Evolutionary conservation across 2,329 filamentous ascomycete genomes (phyloP).

Genomic region (Dothistroma pini): DNA sequence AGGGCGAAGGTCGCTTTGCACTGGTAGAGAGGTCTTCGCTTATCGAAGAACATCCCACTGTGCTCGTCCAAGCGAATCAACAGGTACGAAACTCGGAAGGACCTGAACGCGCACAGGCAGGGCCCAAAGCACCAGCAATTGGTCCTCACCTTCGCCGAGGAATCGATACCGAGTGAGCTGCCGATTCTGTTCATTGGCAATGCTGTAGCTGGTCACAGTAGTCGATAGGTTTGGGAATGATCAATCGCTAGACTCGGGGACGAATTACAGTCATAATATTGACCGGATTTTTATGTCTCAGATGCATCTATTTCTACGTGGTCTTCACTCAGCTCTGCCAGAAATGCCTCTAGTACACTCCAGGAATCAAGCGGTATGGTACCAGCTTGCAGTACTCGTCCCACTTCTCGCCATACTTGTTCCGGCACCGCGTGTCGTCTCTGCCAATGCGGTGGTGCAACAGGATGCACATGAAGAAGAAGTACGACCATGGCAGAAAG

Average conservation of each 20-base stretch:
- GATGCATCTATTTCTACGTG: constrained; percentile 1
- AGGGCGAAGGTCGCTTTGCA: not conserved
- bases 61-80: not conserved
- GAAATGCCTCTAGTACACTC: constrained; percentile 51
- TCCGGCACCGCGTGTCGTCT: constrained; percentile 62
- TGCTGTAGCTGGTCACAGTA: not conserved
- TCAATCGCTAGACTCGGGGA: not conserved
- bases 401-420: constrained; percentile 92
- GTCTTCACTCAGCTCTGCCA: not conserved
- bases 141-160: not conserved
- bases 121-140: not conserved
- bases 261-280: not conserved
- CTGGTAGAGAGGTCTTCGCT: not conserved
- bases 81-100: not conserved
- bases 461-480: constrained; percentile 21
- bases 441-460: constrained; percentile 14
- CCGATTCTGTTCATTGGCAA: not conserved
- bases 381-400: constrained; percentile 80
- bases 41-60: not conserved
- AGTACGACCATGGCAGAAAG: constrained; percentile 22
- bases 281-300: not conserved
- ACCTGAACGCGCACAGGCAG: not conserved
- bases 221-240: not conserved
- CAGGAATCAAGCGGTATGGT: constrained; percentile 75
- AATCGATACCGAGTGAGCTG: not conserved